Evolutionary conservation across 192 early-diverging fungal genomes (phyloP).

Genomic region (Jimgerdemannia lactiflua): DNA sequence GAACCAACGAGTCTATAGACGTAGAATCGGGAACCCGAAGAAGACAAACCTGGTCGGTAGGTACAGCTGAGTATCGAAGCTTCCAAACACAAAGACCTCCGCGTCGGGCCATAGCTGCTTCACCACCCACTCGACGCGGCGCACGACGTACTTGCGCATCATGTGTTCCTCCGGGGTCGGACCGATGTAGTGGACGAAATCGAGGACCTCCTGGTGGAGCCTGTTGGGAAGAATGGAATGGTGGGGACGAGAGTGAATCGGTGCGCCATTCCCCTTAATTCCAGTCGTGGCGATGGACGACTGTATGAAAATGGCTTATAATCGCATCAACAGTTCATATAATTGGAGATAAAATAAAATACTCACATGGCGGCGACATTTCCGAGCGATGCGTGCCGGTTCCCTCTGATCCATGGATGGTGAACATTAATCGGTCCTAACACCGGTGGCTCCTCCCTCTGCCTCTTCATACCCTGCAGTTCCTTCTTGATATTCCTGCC

Average conservation of each 20-base stretch:
- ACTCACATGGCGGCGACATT: neutral
- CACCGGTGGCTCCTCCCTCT: neutral
- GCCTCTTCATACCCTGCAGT: neutral
- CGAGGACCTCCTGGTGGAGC: constrained; percentile 44
- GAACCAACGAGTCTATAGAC: constrained; percentile 6
- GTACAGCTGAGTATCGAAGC: constrained; percentile 84
- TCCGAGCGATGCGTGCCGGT: neutral
- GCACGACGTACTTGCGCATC: constrained; percentile 70
- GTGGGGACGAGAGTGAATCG: too few relatives aligned
- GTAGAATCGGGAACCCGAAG: neutral
- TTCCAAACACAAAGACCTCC: constrained; percentile 74
- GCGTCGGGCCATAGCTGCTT: constrained; percentile 41
- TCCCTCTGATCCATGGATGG: neutral
- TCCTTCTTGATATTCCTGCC: neutral
- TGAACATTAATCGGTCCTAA: neutral
- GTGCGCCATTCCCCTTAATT: too few relatives aligned
- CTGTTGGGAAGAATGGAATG: neutral
- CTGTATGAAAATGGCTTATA: neutral
- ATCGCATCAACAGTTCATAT: neutral
- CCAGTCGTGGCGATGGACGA: too few relatives aligned
- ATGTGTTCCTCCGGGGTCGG: constrained; percentile 79
- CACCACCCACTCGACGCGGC: constrained; percentile 54
- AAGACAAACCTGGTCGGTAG: constrained; percentile 76
- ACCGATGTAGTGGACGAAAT: constrained; percentile 76
- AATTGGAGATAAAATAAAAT: neutral